These are phyloP conservation scores for Amoeboaphelidium protococcarum DNA, from an alignment of 371 early-diverging fungal species.

Conservation along the genomic window DNA sequence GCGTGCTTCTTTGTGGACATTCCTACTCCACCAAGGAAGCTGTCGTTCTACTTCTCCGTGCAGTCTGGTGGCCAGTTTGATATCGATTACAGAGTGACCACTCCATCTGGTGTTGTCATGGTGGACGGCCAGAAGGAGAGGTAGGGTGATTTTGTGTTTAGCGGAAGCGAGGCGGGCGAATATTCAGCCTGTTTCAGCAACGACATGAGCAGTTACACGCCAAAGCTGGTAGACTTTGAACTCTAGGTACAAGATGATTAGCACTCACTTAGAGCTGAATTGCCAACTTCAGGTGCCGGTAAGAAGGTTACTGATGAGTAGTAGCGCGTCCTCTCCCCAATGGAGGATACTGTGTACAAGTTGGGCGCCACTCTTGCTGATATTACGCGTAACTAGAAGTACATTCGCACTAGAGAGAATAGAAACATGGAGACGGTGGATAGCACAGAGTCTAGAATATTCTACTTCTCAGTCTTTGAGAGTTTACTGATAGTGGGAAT, in stretches of 20 bases:
- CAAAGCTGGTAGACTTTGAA: constrained; percentile 77
- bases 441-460: constrained; percentile 51
- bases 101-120: constrained; percentile 28
- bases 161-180: constrained; percentile 49
- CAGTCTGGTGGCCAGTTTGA: constrained; percentile 77
- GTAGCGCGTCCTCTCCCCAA: no score
- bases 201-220: constrained; percentile 55
- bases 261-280: constrained; percentile 18
- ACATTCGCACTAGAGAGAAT: constrained; percentile 59
- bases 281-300: no score
- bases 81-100: constrained; percentile 53
- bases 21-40: constrained; percentile 43
- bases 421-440: constrained; percentile 58
- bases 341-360: neutral
- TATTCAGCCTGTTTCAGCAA: constrained; percentile 79
- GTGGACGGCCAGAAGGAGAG: constrained; percentile 47
- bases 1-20: constrained; percentile 45
- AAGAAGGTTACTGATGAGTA: no score
- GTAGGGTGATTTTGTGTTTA: constrained; percentile 71
- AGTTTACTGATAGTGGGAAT: constrained; percentile 41
- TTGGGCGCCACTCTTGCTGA: constrained; percentile 18
- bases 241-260: constrained; percentile 55
- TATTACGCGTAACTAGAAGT: constrained; percentile 45
- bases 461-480: constrained; percentile 58
- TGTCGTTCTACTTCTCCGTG: constrained; percentile 89